Percentiles rank a stretch among this genome's conserved stretches.
Evolutionary conservation across 2,329 filamentous ascomycete genomes (phyloP).

Genomic region (Epicoccum sorghinum): DNA sequence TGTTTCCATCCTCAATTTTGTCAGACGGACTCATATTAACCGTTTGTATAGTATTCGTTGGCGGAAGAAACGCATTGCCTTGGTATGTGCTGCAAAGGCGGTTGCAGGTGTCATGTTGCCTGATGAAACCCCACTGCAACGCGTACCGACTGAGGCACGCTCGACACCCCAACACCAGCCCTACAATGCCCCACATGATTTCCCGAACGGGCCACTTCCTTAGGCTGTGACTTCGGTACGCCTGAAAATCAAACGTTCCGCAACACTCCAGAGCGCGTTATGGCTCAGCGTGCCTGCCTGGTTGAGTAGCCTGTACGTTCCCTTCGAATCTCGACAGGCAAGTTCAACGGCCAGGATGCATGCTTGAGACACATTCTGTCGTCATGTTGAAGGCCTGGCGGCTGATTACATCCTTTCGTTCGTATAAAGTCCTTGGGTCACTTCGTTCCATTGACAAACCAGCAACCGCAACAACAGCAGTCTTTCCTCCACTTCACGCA

Average conservation of each 20-base stretch:
- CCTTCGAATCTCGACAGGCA: neutral
- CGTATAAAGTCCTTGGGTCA: slow-evolving; percentile 35
- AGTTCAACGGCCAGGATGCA: neutral
- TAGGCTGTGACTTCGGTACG: slow-evolving; percentile 41
- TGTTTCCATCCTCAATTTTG: slow-evolving; percentile 28
- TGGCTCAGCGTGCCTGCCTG: slow-evolving; percentile 30
- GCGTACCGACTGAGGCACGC: slow-evolving; percentile 36
- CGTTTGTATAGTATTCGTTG: slow-evolving; percentile 8
- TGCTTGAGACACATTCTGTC: slow-evolving; percentile 15
- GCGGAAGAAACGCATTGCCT: slow-evolving; percentile 36
- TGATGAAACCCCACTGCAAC: slow-evolving; percentile 44
- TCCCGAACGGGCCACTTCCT: slow-evolving; percentile 26
- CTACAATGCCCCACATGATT: slow-evolving; percentile 22
- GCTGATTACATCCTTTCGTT: slow-evolving; percentile 15
- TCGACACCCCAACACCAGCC: slow-evolving; percentile 30
- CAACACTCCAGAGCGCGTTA: slow-evolving; percentile 39
- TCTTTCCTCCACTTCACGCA: slow-evolving; percentile 24
- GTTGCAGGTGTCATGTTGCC: slow-evolving; percentile 34
- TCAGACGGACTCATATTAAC: slow-evolving; percentile 1
- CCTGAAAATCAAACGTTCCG: slow-evolving; percentile 43
- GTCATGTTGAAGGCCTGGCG: slow-evolving; percentile 24
- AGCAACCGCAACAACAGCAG: slow-evolving; percentile 40
- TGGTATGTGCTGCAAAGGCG: slow-evolving; percentile 31
- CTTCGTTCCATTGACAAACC: slow-evolving; percentile 19
- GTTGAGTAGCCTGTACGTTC: slow-evolving; percentile 19